Evolutionary conservation across 768 basidiomycete genomes (phyloP), one percentile per base, ranked within the genome.

Genomic region (Clitopilus hobsonii): DNA sequence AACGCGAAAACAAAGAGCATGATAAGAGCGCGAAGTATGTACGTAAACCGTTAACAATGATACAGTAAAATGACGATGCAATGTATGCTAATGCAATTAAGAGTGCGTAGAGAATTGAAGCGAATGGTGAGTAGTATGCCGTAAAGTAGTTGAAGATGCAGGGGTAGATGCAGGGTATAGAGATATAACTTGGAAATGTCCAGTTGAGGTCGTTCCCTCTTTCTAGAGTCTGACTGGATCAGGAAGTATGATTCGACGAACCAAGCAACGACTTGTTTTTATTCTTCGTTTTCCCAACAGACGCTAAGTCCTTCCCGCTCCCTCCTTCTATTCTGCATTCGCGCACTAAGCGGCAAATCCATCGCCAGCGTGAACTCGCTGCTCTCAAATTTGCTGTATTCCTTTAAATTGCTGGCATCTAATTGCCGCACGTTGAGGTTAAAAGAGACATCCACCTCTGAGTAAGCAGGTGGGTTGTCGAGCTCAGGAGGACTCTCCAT

Each of bases 331-430:
- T 54, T 38, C 55, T 52, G 51, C 28, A 30, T 52, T 18, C 60
- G 59, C 29, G 61, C 59, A 38, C 62, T 65, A 11, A 65, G 53
- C 0, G 73, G 70, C 1, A 76, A 53, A 57, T 76, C 75, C 76
- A 78, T 78, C 2, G 73, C 65, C n/a, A 78, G 63, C 13, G 74
- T 77, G 52, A 78, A 75, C 60, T 78, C 76, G 25, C 73, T 71
- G n/a, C 65, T 65, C 16, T 60, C 53, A 41, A 54, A 64, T 47
- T 59, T 64, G 22, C 54, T 54, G 18, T 62, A 56, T n/a, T 57
- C 52, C 23, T 58, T 59, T 47, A 59, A 57, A 26, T 55, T 55
- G 38, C 57, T 38, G 26, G 60, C 24, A n/a, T 61, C 58, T 47
- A 65, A 52, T 11, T 61, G 60, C 41, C 54, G 56, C 28, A 64